phyloP scores from a whole-genome alignment of 257 asterid genomes.

The Fraxinus anomala region DNA sequence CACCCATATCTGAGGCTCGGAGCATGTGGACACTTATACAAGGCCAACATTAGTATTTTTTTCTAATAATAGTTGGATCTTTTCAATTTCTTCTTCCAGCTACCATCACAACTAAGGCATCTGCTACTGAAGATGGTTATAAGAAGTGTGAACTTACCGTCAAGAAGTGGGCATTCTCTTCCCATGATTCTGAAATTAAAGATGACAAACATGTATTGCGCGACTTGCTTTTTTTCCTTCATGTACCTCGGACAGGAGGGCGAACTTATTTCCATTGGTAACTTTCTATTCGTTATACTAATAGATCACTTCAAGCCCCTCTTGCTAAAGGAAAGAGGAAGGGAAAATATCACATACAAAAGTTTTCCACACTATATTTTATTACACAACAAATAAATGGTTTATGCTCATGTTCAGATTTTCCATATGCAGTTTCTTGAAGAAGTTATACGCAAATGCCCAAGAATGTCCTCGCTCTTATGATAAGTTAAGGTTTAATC shows the following conservation, averaged over 20 bases:
- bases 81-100: slow-evolving; percentile 36
- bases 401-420: slow-evolving; percentile 16
- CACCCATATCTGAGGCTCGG: not conserved
- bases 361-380: slow-evolving; percentile 7
- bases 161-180: slow-evolving; percentile 82
- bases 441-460: slow-evolving; percentile 65
- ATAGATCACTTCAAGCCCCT: slow-evolving; percentile 8
- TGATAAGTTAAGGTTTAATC: slow-evolving; percentile 85
- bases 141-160: slow-evolving; percentile 63
- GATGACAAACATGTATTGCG: slow-evolving; percentile 65
- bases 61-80: not conserved
- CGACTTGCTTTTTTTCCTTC: slow-evolving; percentile 94
- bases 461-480: slow-evolving; percentile 95
- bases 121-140: slow-evolving; percentile 48
- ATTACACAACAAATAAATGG: slow-evolving; percentile 19
- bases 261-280: slow-evolving; percentile 95
- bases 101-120: slow-evolving; percentile 43
- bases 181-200: slow-evolving; percentile 54
- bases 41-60: not conserved
- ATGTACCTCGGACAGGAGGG: slow-evolving; percentile 97
- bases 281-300: slow-evolving; percentile 10
- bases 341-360: not conserved
- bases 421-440: slow-evolving; percentile 69
- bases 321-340: slow-evolving; percentile 11
- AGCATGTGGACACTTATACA: not conserved